These are phyloP conservation scores for Ganoderma sinense DNA, from an alignment of 1,284 basidiomycete genomes.

Conservation along the genomic window DNA sequence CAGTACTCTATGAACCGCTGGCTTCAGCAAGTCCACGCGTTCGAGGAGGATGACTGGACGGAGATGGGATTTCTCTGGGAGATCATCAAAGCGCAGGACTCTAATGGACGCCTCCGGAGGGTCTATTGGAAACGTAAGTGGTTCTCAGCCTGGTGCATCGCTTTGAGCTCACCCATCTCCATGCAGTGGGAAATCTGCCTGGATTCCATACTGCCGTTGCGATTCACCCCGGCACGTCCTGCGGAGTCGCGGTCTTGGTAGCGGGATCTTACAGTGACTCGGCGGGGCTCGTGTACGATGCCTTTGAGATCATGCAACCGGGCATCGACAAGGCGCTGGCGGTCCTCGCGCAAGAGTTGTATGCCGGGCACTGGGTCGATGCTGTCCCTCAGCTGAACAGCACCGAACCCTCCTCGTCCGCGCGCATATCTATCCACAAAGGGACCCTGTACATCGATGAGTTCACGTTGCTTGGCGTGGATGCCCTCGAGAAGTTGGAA, in stretches of 20 bases:
- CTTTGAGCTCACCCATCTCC: not conserved
- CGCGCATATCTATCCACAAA: slow-evolving; percentile 41
- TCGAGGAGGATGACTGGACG: slow-evolving; percentile 47
- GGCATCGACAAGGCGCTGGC: slow-evolving; percentile 47
- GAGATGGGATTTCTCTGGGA: slow-evolving; percentile 59
- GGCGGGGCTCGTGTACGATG: slow-evolving; percentile 45
- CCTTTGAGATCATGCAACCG: slow-evolving; percentile 48
- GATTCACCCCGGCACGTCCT: slow-evolving; percentile 53
- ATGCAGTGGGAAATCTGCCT: slow-evolving; percentile 51
- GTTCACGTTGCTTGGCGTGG: slow-evolving; percentile 43
- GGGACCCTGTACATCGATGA: slow-evolving; percentile 45
- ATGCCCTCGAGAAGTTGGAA: slow-evolving; percentile 37
- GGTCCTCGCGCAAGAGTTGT: slow-evolving; percentile 39
- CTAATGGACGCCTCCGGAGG: slow-evolving; percentile 46
- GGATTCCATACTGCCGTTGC: slow-evolving; percentile 54
- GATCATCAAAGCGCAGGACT: slow-evolving; percentile 46
- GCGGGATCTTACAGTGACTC: slow-evolving; percentile 50
- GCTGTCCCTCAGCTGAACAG: slow-evolving; percentile 27
- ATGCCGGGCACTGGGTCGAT: slow-evolving; percentile 46
- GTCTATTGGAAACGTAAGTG: slow-evolving; percentile 44
- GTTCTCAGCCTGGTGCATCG: rapidly evolving
- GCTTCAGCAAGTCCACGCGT: slow-evolving; percentile 48
- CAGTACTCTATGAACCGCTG: slow-evolving; percentile 49
- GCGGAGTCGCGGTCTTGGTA: slow-evolving; percentile 54
- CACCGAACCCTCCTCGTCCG: slow-evolving; percentile 19